Evolutionary conservation across 768 basidiomycete species (phyloP).

Genomic region (Rubroboletus satanas): DNA sequence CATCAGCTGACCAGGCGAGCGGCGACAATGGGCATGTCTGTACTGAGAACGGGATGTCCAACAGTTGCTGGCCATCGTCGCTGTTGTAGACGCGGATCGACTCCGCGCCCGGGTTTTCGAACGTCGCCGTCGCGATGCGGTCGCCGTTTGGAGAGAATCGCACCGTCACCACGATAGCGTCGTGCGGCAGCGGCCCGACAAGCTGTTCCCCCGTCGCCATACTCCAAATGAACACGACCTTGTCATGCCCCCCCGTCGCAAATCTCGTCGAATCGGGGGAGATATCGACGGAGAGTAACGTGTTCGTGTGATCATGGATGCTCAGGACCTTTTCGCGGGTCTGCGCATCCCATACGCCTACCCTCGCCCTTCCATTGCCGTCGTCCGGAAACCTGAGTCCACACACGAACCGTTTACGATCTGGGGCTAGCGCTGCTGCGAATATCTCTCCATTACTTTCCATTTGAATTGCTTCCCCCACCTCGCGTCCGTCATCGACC

Average conservation of each 20-base stretch:
- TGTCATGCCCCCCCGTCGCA: background rate
- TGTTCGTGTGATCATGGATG: background rate
- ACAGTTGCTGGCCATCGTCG: background rate
- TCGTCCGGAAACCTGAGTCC: too few species aligned
- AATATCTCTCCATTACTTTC: background rate
- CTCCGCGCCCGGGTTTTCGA: background rate
- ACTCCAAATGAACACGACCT: background rate
- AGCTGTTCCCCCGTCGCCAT: background rate
- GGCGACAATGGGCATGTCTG: background rate
- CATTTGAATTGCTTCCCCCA: background rate
- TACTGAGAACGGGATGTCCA: background rate
- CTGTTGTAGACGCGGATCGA: background rate
- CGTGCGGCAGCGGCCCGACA: background rate
- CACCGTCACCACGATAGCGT: background rate
- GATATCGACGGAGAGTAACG: background rate
- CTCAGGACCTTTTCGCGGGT: background rate
- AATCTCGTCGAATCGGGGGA: background rate
- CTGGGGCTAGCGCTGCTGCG: background rate
- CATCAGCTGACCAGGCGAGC: background rate
- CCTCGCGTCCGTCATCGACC: background rate
- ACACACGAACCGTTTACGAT: background rate
- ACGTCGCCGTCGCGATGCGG: background rate
- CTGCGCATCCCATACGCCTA: background rate
- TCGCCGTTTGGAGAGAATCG: background rate
- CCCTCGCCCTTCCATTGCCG: background rate